Base-by-base conservation (phyloP, 176 grass and related monocot species). In the Triticum monococcum region DNA sequence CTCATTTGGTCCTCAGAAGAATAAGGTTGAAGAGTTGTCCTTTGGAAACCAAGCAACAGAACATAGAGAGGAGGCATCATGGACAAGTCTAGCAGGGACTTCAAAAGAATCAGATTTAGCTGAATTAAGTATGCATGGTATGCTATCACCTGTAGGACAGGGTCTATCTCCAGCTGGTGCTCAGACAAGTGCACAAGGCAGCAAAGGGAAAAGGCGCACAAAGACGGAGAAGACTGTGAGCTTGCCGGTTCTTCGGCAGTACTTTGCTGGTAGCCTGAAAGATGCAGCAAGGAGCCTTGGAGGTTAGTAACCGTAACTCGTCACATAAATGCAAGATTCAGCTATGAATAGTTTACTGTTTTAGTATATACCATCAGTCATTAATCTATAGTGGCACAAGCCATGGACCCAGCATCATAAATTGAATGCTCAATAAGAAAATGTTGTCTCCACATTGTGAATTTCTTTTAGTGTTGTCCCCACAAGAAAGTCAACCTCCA, bases 211-310 rank as follows among this genome's bases (percentile, higher is more conserved):
- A 88, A 94, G 85, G 86, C 94, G 85, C 59, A 88, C 81, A 82
- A 98, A 96, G 87, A 84, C 72, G 0, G 94, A 96, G 90, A 98
- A 94, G 81, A 96, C 88, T 5, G 92, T 98, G 63, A 96, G 97
- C 63, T 91, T 98, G 67, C 72, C 92, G 41, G 77, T 96, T 92
- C 93, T 98, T 83, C 89, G 90, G 20, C 88, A 96, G 67, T 85
- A 98, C 80, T 98, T 98, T 8, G 94, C 97, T 56, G 92, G 97
- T 83, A 98, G 94, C 89, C 83, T 98, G 90, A 94, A 96, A 84
- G 97, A 98, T 88, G 97, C 97, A 86, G 94, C 97, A 46, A 98
- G 86, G 41, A 98, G 87, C 79, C 87, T 98, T 50, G 97, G 97
- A 88, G 97, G 97, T 96, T 36, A 94, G 88, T 77, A 16, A 64